Evolutionary conservation across 1,284 basidiomycete genomes (phyloP), one percentile per base, ranked within the genome.

Genomic region (Cutaneotrichosporon mucoides): DNA sequence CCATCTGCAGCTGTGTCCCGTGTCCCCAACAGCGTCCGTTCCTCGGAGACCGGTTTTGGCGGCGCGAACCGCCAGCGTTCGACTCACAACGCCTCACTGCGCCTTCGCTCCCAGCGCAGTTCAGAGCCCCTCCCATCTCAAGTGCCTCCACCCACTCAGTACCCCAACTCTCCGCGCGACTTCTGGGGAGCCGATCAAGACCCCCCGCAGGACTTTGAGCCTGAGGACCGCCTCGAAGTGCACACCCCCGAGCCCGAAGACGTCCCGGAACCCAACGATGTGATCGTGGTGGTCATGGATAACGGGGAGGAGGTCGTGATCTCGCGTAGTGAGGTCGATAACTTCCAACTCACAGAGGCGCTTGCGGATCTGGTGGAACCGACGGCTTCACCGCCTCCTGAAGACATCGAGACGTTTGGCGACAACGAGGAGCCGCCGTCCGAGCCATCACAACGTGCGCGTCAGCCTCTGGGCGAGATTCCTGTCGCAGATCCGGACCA

Each of bases 271-370:
- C 24, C 24, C 34, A 43, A 55, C 12, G 45, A 48, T 6, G 11
- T 24, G 6, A 33, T 51, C 16, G 6, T 41, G 6, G 7, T 48
- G 13, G 24, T 34, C 16, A 33, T 55, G 24, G 45, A 42, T 38
- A 45, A 55, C 38, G 54, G 54, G 5, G 45, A 55, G 16, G 54
- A 41, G 13, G 9, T 55, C 12, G 5, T 34, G 12, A 16, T 55
- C 13, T 15, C 45, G 6, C 33, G 13, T 0, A 1, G n/a, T 2
- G 54, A 55, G 38, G 24, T 42, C 3, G 55, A 56, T 0, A 10
- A 8, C 4, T 40, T 49, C 12, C 9, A 11, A 6, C 16, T 51
- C 10, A 50, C 37, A 2, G 37, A 51, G 16, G 44, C 36, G 9
- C 16, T 34, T 4, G 38, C 9, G 5, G 46, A 38, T 10, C 13